Evolutionary conservation across 441 rosid genomes (phyloP).

Genomic region (Bruguiera hainesii): DNA sequence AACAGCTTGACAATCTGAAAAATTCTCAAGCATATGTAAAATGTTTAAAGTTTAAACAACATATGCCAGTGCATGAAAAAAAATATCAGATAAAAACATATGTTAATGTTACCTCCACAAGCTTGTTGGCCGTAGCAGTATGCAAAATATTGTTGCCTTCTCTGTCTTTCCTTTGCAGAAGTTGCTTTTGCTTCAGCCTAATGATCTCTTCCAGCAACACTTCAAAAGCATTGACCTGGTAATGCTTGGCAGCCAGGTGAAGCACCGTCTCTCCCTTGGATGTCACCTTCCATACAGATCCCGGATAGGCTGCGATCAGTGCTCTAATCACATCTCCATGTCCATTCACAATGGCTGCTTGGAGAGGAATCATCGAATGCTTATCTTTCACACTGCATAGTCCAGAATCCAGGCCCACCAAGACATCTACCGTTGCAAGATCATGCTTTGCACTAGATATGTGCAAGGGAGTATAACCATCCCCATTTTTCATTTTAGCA

Average conservation of each 20-base stretch:
- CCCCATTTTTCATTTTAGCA: background rate
- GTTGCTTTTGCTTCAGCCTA: background rate
- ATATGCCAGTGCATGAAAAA: no score
- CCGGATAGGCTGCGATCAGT: constrained; percentile 3
- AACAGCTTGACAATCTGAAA: constrained; percentile 18
- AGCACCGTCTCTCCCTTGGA: constrained; percentile 7
- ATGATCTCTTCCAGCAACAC: constrained; percentile 6
- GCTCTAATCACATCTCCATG: background rate
- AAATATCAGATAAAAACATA: background rate
- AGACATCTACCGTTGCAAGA: background rate
- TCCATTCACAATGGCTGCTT: background rate
- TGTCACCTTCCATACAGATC: constrained; percentile 5
- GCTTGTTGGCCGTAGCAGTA: constrained; percentile 6
- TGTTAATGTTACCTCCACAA: background rate
- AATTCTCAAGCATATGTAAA: background rate
- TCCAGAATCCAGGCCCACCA: background rate
- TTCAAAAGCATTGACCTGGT: background rate
- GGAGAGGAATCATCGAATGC: constrained; percentile 7
- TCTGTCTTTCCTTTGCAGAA: constrained; percentile 4
- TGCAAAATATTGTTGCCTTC: constrained; percentile 15
- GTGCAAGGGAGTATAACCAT: constrained; percentile 15
- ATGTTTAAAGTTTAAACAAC: background rate
- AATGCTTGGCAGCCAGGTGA: constrained; percentile 6
- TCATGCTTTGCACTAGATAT: constrained; percentile 1
- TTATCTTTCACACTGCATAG: constrained; percentile 3